Conservation (phyloP, 2,329 filamentous ascomycete species). For the Beauveria medogensis region DNA sequence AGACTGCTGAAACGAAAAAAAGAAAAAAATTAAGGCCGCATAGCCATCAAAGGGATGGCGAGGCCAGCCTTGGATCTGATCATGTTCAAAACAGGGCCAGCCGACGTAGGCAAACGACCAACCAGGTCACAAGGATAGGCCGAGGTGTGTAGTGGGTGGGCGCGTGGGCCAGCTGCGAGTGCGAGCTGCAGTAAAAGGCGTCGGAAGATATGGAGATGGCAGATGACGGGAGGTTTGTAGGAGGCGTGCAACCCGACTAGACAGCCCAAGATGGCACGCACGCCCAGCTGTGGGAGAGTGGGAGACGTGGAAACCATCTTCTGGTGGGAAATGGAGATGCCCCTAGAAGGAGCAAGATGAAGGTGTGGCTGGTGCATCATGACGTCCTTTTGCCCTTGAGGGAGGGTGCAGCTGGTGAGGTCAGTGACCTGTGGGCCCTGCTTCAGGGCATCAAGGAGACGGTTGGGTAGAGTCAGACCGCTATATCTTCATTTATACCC, state of each 20-base stretch:
- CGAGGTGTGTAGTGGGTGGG: not conserved
- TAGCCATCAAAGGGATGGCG: not conserved
- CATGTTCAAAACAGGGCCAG: slow-evolving; percentile 1
- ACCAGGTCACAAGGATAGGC: slow-evolving; percentile 6
- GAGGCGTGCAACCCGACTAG: not conserved
- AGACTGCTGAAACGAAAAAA: not conserved
- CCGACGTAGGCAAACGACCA: slow-evolving; percentile 3
- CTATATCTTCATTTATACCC: not conserved
- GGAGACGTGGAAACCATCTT: not conserved
- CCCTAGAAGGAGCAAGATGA: not conserved
- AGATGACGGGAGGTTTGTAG: not conserved
- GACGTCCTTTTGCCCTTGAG: not conserved
- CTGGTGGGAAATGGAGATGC: not conserved
- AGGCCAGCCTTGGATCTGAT: not conserved
- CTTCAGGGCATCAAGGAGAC: not conserved
- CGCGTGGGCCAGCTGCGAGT: slow-evolving; percentile 1
- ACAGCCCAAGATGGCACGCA: not conserved
- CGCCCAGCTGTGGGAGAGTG: not conserved
- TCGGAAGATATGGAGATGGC: not conserved
- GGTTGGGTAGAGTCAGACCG: not conserved
- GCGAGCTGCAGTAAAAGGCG: slow-evolving; percentile 1
- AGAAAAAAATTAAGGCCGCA: not conserved
- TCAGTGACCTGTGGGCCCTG: not conserved
- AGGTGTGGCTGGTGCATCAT: slow-evolving; percentile 6
- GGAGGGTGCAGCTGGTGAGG: not conserved